Evolutionary conservation across 192 early-diverging fungal species (phyloP), one percentile per base, ranked within the genome.

Genomic region (Entomortierella chlamydospora): DNA sequence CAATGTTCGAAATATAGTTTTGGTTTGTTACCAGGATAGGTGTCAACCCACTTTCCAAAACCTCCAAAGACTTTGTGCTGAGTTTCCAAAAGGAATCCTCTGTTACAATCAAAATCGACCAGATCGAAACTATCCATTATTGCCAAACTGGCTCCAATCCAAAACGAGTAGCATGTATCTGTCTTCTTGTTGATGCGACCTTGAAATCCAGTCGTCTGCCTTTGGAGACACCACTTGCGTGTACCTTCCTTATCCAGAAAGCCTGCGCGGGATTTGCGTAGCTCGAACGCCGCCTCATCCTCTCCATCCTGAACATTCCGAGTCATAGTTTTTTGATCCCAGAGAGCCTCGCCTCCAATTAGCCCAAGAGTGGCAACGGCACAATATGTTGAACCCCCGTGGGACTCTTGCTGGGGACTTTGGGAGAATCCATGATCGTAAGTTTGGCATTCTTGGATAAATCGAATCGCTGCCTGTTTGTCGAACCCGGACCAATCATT

Each of bases 81-180:
- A 13, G 92, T 93, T 20, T 79, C 78, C 67, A 85, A 72, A 26
- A 96, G 64, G 79, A 91, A 96, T 1, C 62, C 49, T 12, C 83
- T 73, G 39, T 91, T 83, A 25, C 81, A 71, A 6, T 83, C 82
- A 33, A 82, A 68, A 58, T 95, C 86, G 17, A 93, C 82, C 15
- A 91, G 81, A 25, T 90, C 70, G 69, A 87, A 88, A 23, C 81
- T 84, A 6, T 79, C 87, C 11, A 96, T 72, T 26, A 91, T 90
- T 83, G 92, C 73, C 22, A 99, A 65, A 12, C 90, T 73, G 0
- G 88, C 96, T 10, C 98, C 98, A 23, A 99, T 86, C 98, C 98
- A 99, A 82, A 97, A 99, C 11, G 95, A 93, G 81, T 99, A 99
- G 81, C 98, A 99, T 15, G 94, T 95, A 71, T 99, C 98, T 25